These are phyloP conservation scores for Alternaria angustiovoidea DNA, from an alignment of 2,329 filamentous ascomycete species.

Conservation along the genomic window DNA sequence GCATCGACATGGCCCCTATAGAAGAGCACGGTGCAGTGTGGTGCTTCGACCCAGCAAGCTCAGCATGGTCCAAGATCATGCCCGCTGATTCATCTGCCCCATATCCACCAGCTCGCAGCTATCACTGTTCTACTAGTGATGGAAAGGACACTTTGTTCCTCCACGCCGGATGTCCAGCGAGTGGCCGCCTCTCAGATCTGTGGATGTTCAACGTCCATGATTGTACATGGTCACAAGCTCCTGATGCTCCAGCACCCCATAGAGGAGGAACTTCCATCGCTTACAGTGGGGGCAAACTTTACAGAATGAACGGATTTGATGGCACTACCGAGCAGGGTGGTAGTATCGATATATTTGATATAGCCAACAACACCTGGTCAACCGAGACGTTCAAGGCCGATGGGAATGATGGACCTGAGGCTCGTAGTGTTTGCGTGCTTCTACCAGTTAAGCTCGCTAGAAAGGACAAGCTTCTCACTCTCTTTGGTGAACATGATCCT, in stretches of 20 bases:
- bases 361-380: slow-evolving; percentile 52
- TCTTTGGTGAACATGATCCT: slow-evolving; percentile 64
- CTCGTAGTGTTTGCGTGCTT: slow-evolving; percentile 61
- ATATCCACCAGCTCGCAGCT: slow-evolving; percentile 72
- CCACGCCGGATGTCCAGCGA: slow-evolving; percentile 76
- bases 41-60: slow-evolving; percentile 73
- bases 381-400: slow-evolving; percentile 52
- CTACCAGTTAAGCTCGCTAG: slow-evolving; percentile 52
- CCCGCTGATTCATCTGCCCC: slow-evolving; percentile 60
- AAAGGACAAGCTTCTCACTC: slow-evolving; percentile 55
- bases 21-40: slow-evolving; percentile 79
- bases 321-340: slow-evolving; percentile 75
- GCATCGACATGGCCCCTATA: slow-evolving; percentile 72
- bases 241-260: slow-evolving; percentile 70
- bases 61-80: slow-evolving; percentile 70
- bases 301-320: slow-evolving; percentile 83
- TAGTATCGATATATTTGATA: slow-evolving; percentile 69
- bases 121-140: slow-evolving; percentile 72
- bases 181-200: slow-evolving; percentile 71
- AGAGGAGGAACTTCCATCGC: slow-evolving; percentile 74
- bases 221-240: slow-evolving; percentile 72
- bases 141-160: slow-evolving; percentile 75
- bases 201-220: slow-evolving; percentile 78
- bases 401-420: slow-evolving; percentile 55
- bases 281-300: slow-evolving; percentile 70